Evolutionary conservation across 1,284 basidiomycete genomes (phyloP).

Genomic region (Papiliotrema laurentii): DNA sequence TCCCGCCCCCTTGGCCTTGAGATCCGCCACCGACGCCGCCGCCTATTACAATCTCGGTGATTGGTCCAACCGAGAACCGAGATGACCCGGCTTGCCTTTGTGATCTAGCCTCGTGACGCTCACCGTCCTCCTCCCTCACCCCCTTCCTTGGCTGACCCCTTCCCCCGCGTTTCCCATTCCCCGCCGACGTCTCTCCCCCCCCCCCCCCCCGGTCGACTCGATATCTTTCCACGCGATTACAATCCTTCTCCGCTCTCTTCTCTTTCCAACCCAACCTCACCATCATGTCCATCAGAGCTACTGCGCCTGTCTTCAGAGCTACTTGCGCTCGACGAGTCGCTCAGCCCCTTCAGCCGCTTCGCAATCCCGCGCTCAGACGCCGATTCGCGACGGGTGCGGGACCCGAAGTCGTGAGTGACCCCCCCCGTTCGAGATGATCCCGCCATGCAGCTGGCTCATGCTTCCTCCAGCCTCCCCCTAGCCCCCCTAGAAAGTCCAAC

Average conservation of each 20-base stretch:
- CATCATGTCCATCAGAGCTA: conserved; percentile 2
- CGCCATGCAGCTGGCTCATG: neutral
- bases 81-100: too few relatives aligned
- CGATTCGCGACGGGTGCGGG: neutral
- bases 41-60: too few relatives aligned
- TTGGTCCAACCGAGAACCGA: too few relatives aligned
- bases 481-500: conserved; percentile 30
- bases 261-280: neutral
- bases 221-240: neutral
- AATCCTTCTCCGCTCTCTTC: neutral
- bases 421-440: neutral
- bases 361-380: neutral
- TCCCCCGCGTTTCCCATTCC: neutral
- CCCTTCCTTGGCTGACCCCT: too few relatives aligned
- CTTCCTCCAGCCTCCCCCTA: conserved; percentile 22
- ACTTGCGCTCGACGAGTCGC: neutral
- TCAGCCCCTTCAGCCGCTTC: neutral
- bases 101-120: too few relatives aligned
- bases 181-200: neutral
- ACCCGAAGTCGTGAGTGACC: neutral
- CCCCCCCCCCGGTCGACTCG: neutral
- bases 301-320: neutral
- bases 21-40: too few relatives aligned
- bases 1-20: too few relatives aligned
- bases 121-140: too few relatives aligned